Conservation (phyloP, 2,329 filamentous ascomycete species). For the Metarhizium brunneum region DNA sequence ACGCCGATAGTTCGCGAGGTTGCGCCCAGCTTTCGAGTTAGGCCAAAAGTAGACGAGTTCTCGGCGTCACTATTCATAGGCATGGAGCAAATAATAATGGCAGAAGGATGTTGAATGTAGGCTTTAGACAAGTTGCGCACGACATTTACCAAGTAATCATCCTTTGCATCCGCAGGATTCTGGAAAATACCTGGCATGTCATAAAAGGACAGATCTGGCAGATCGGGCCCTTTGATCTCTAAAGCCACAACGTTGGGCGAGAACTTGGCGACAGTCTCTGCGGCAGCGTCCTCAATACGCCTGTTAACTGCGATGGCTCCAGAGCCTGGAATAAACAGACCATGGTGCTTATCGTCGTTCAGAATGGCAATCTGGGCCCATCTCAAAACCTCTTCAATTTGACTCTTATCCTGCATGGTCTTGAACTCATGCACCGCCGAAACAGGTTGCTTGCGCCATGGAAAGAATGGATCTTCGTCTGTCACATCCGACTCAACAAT, state of each 20-base stretch:
- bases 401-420: slow-evolving; percentile 46
- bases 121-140: slow-evolving; percentile 61
- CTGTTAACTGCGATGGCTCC: slow-evolving; percentile 29
- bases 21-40: slow-evolving; percentile 50
- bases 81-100: slow-evolving; percentile 68
- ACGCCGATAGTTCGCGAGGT: slow-evolving; percentile 59
- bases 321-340: slow-evolving; percentile 44
- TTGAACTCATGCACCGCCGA: slow-evolving; percentile 49
- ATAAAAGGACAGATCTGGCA: slow-evolving; percentile 72
- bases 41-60: slow-evolving; percentile 60
- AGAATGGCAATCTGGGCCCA: slow-evolving; percentile 72
- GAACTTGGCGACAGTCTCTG: slow-evolving; percentile 53
- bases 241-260: slow-evolving; percentile 74
- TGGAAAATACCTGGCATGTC: slow-evolving; percentile 79
- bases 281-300: slow-evolving; percentile 24
- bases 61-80: slow-evolving; percentile 72
- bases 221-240: slow-evolving; percentile 60
- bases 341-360: slow-evolving; percentile 49
- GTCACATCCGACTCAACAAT: slow-evolving; percentile 40
- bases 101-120: slow-evolving; percentile 60
- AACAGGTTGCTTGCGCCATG: slow-evolving; percentile 48
- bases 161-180: slow-evolving; percentile 52
- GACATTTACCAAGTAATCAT: slow-evolving; percentile 61
- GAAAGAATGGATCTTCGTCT: slow-evolving; percentile 46
- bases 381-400: slow-evolving; percentile 59